Conservation (phyloP, 2,329 filamentous ascomycete genomes). For the Pyricularia pennisetigena region DNA sequence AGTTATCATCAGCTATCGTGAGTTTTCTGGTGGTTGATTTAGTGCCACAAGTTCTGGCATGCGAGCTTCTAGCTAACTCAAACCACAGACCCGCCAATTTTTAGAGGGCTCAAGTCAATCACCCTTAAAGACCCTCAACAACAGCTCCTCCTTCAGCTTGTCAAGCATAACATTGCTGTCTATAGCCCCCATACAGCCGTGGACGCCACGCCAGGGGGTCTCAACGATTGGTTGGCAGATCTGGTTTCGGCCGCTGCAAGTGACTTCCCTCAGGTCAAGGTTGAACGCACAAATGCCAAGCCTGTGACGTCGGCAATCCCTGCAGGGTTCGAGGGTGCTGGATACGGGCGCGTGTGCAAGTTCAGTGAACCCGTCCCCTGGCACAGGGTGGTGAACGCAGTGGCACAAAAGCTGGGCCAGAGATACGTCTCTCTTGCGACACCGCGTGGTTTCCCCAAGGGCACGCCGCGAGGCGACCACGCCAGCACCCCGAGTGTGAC, state of each 20-base stretch:
- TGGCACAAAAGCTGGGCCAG: slow-evolving; percentile 59
- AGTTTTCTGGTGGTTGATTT: slow-evolving; percentile 12
- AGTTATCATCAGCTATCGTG: slow-evolving; percentile 84
- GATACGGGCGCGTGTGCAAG: slow-evolving; percentile 41
- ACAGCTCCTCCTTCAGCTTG: slow-evolving; percentile 69
- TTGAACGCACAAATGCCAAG: slow-evolving; percentile 29
- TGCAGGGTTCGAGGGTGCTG: slow-evolving; percentile 33
- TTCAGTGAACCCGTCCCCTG: slow-evolving; percentile 29
- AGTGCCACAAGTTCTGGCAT: no score
- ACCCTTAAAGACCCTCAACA: slow-evolving; percentile 82
- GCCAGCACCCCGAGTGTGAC: slow-evolving; percentile 35
- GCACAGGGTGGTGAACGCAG: slow-evolving; percentile 32
- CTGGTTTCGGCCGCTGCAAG: slow-evolving; percentile 42
- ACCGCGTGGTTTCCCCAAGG: slow-evolving; percentile 26
- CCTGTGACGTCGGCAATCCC: slow-evolving; percentile 31
- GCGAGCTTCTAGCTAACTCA: background rate
- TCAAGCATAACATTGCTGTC: slow-evolving; percentile 81
- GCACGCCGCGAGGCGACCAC: slow-evolving; percentile 7
- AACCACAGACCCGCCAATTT: slow-evolving; percentile 80
- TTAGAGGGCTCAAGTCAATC: slow-evolving; percentile 81
- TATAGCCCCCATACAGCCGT: slow-evolving; percentile 95
- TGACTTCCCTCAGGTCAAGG: slow-evolving; percentile 10
- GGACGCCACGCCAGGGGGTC: slow-evolving; percentile 73
- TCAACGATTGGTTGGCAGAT: slow-evolving; percentile 92
- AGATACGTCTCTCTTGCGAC: slow-evolving; percentile 27